phyloP scores from a whole-genome alignment of 805 yeast genomes.

The Saccharomycopsis capsularis region DNA sequence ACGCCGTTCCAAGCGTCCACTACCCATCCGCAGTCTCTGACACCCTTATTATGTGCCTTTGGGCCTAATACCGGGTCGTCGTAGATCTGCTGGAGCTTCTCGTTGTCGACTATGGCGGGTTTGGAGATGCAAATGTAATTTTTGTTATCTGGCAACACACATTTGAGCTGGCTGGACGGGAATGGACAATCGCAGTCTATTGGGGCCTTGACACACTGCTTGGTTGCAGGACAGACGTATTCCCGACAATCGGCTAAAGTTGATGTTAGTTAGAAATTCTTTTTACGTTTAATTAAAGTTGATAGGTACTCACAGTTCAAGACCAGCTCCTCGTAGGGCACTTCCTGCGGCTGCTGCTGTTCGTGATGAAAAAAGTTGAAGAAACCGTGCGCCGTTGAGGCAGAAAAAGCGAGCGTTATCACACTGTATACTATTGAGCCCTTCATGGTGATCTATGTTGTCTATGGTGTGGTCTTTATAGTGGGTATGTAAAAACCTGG shows the following conservation, averaged over 20 bases:
- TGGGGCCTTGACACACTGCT: slow-evolving; percentile 63
- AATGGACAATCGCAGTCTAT: slow-evolving; percentile 86
- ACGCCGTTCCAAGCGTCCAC: slow-evolving; percentile 40
- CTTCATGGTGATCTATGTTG: no score
- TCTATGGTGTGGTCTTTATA: no score
- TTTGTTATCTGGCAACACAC: slow-evolving; percentile 60
- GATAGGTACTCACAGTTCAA: slow-evolving; percentile 25
- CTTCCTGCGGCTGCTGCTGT: slow-evolving; percentile 29
- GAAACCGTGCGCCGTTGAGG: slow-evolving; percentile 24
- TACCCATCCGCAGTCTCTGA: slow-evolving; percentile 85
- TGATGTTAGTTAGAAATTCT: no score
- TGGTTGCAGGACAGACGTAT: slow-evolving; percentile 79
- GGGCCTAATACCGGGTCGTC: slow-evolving; percentile 45
- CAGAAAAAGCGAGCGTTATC: not conserved
- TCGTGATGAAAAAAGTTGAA: slow-evolving; percentile 39
- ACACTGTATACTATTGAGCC: no score
- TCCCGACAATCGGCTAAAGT: slow-evolving; percentile 43
- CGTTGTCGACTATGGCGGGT: slow-evolving; percentile 46
- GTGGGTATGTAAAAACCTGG: no score
- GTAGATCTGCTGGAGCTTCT: slow-evolving; percentile 29
- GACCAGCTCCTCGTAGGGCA: slow-evolving; percentile 31
- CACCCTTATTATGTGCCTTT: slow-evolving; percentile 35
- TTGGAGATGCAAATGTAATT: slow-evolving; percentile 77
- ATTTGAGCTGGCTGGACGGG: slow-evolving; percentile 77
- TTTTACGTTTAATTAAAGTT: not conserved